Base-by-base conservation (phyloP, 2,329 filamentous ascomycete species). In the Colletotrichum zoysiae region DNA sequence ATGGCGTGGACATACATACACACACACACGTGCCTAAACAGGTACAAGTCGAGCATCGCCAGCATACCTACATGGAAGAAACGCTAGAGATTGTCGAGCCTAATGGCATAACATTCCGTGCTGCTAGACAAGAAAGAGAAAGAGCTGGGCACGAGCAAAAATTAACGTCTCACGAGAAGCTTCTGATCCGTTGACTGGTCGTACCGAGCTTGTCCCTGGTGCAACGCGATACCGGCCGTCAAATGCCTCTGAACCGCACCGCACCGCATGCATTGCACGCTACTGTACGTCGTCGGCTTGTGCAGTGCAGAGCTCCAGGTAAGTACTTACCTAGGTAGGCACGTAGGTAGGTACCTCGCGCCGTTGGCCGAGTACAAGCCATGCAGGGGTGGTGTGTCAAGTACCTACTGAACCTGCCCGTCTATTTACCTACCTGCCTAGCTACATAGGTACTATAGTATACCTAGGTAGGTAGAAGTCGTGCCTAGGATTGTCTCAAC, bases 161-260 rank as follows among this genome's bases (percentile, higher is more conserved):
- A 14, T 51, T 35, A 5, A 63, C 69, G 65, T 71, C 65, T 33
- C 65, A 71, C 69, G 50, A 68, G 35, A 38, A 53, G 38, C 38
- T 30, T 44, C 53, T 71, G 58, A 38, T 50, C 57, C 58, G 53
- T 61, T 9, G 3, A 30, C 30, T 30, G 14, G 42, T 30, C 23
- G 14, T 46, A 60, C 57, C 12, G 40, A 20, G 40, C 38, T 48
- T 20, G 30, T 35, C n/a, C n/a, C 38, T 48, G n/a, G 53, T 71
- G 69, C 55, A 69, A 71, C 65, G 51, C 51, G 42, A 63, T 48
- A 61, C 67, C 40, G 48, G n/a, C 58, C 57, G 35, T 48, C 48
- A 2, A 30, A 14, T 38, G 18, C 59, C 26, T 33, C 20, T 26
- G n/a, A 2, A 33, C 6, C 35, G 30, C 30, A 33, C 6, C 35